These are phyloP conservation scores for Corchorus capsularis DNA, from an alignment of 345 rosid species.

Conservation along the genomic window DNA sequence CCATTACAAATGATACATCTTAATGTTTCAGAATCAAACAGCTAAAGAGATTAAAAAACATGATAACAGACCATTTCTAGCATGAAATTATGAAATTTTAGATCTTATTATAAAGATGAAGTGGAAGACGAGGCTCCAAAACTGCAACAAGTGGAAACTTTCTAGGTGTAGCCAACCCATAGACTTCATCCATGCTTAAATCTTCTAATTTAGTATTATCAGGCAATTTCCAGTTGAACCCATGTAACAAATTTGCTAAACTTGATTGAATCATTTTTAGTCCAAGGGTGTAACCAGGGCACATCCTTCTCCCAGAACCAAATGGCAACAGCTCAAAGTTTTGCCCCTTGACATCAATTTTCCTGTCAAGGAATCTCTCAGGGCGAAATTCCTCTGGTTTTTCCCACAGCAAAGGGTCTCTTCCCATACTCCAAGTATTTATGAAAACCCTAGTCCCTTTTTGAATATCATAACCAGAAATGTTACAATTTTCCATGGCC, in stretches of 20 bases:
- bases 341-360: slow-evolving; percentile 27
- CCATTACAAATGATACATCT: not conserved
- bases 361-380: slow-evolving; percentile 28
- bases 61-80: not conserved
- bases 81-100: not conserved
- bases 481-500: slow-evolving; percentile 22
- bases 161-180: slow-evolving; percentile 27
- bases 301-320: slow-evolving; percentile 42
- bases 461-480: slow-evolving; percentile 25
- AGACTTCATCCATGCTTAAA: slow-evolving; percentile 31
- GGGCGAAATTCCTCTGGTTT: slow-evolving; percentile 30
- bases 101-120: not conserved
- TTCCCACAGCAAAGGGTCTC: slow-evolving; percentile 31
- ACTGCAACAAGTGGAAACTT: slow-evolving; percentile 11
- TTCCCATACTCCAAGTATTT: slow-evolving; percentile 35
- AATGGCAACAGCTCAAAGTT: slow-evolving; percentile 39
- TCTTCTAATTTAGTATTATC: slow-evolving; percentile 18
- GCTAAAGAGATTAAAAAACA: not conserved
- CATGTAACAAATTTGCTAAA: slow-evolving; percentile 35
- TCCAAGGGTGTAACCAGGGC: slow-evolving; percentile 38
- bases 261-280: slow-evolving; percentile 24
- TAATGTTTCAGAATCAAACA: not conserved
- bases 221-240: slow-evolving; percentile 33
- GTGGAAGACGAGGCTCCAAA: slow-evolving; percentile 14
- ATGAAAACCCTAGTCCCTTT: slow-evolving; percentile 26